A percentile compares a stretch with the other conserved stretches of the same genome.
Conservation (phyloP, 73 alveolate genomes). For the Paraurostyla sp. region DNA sequence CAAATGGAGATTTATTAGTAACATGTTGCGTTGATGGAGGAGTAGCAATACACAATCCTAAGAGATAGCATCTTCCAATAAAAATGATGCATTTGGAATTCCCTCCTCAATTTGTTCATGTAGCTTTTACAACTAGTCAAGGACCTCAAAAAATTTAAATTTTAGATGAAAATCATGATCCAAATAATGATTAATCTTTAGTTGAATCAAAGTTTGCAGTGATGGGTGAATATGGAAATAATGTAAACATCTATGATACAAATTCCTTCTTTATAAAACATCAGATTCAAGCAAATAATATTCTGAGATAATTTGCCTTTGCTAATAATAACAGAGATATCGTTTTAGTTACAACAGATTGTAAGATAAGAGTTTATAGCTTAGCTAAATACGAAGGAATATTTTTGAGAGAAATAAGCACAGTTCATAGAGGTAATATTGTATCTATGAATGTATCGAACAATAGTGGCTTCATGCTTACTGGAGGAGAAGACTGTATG, state of each 20-base stretch:
- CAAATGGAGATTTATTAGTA: constrained; percentile 72
- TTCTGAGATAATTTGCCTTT: constrained; percentile 43
- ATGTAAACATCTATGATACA: constrained; percentile 68
- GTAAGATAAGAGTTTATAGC: constrained; percentile 54
- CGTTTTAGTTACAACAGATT: constrained; percentile 55
- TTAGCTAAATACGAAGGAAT: constrained; percentile 80
- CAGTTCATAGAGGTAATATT: constrained; percentile 85
- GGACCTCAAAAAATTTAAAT: not conserved
- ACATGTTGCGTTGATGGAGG: constrained; percentile 78
- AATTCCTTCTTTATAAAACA: constrained; percentile 48
- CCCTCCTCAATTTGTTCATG: constrained; percentile 77
- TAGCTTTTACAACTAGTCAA: constrained; percentile 43
- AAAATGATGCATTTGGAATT: constrained; percentile 76
- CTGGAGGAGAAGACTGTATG: constrained; percentile 92
- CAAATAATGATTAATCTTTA: not conserved
- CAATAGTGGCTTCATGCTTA: constrained; percentile 80
- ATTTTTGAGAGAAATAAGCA: constrained; percentile 80
- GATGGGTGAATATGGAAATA: constrained; percentile 71
- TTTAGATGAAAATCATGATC: constrained; percentile 47
- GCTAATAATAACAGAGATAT: constrained; percentile 63
- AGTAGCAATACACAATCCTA: constrained; percentile 78
- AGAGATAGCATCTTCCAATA: constrained; percentile 85
- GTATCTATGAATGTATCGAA: constrained; percentile 72
- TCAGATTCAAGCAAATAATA: constrained; percentile 10
- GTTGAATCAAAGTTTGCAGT: constrained; percentile 57